Evolutionary conservation across 2,329 filamentous ascomycete species (phyloP), one percentile per base, ranked within the genome.

Genomic region (Apiospora arundinis): DNA sequence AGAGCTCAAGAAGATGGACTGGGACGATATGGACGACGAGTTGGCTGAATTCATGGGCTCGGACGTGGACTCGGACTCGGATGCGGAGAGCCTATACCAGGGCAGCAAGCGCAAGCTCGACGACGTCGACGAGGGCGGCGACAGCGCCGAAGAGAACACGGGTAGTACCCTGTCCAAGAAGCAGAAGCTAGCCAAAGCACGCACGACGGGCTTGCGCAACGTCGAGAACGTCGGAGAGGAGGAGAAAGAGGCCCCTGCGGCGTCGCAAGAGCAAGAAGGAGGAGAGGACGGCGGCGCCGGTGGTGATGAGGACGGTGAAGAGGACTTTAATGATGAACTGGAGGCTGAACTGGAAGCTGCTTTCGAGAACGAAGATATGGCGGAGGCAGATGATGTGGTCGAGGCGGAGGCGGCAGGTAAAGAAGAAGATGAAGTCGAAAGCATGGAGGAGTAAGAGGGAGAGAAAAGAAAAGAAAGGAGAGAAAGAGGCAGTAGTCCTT

Each of bases 21-120:
- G 79, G 79, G 78, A 76, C 68, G 83, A 82, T 8, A 82, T 87
- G 5, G 87, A 92, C 70, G 88, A 90, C 68, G 92, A 93, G 76
- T 82, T 93, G 0, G 86, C 87, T 32, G 91, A 92, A 32, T 93
- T 93, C 75, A 82, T 93, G 78, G 85, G 86, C 12, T 82, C 80
- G 14, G 85, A 86, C 70, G 83, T 85, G 67, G 85, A 85, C 7
- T 67, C 70, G n/a, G 72, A 71, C 21, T 70, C 70, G 14, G 72
- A 73, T 4, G 49, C 37, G 18, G 69, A 67, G 21, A 84, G 83
- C 70, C 86, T 90, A 71, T 76, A 80, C 28, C 81, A 85, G 69
- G 80, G 78, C 70, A 68, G 76, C 80, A 77, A 70, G 71, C 78
- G 71, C 69, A 82, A 78, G 70, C 76, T 74, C 48, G 79, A 77